These are phyloP conservation scores for Rhizomucor miehei DNA, from an alignment of 371 early-diverging fungal genomes.

Conservation along the genomic window DNA sequence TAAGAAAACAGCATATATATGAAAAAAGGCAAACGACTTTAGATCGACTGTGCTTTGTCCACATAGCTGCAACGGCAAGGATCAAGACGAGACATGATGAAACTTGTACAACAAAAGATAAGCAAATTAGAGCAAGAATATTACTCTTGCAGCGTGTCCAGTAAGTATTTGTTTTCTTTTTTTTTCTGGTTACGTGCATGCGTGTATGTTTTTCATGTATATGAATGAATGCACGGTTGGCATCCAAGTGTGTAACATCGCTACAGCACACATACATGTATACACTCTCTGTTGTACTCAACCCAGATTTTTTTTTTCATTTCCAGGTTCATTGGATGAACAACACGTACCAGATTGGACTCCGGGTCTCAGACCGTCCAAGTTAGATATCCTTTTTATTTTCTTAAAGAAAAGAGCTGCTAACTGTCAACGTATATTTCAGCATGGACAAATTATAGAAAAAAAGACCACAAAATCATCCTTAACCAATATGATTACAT, in stretches of 20 bases:
- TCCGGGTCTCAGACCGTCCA: constrained; percentile 24
- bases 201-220: background rate
- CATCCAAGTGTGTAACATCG: background rate
- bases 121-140: constrained; percentile 26
- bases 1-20: constrained; percentile 4
- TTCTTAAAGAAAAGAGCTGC: background rate
- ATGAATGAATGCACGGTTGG: too few species aligned
- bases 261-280: background rate
- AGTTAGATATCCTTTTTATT: constrained; percentile 30
- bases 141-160: constrained; percentile 12
- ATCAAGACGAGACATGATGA: constrained; percentile 22
- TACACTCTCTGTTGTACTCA: background rate
- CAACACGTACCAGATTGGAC: constrained; percentile 30
- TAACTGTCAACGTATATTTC: background rate
- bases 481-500: constrained; percentile 8
- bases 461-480: background rate
- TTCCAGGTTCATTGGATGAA: constrained; percentile 32
- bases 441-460: too few species aligned
- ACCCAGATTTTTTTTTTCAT: background rate
- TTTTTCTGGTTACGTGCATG: background rate
- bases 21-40: background rate
- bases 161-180: constrained; percentile 13
- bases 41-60: background rate
- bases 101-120: constrained; percentile 23
- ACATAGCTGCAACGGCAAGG: constrained; percentile 16